These are phyloP conservation scores for Scedosporium apiospermum DNA, from an alignment of 2,329 filamentous ascomycete species.

Conservation along the genomic window DNA sequence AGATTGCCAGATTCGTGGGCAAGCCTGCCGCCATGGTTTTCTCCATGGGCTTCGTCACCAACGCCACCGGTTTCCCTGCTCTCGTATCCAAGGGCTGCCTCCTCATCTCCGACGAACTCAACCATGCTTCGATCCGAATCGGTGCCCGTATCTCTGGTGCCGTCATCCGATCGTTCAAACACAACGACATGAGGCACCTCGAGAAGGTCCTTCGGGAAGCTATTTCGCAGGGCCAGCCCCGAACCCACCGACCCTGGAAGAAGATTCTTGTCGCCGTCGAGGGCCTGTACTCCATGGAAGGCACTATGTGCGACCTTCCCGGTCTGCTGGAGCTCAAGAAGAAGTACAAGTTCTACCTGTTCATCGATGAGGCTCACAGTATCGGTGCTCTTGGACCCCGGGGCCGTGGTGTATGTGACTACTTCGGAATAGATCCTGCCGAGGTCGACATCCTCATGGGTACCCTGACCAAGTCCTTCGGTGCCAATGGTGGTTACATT, in stretches of 20 bases:
- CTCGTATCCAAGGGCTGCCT: constrained; percentile 87
- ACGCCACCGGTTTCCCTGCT: constrained; percentile 84
- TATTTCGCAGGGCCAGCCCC: constrained; percentile 92
- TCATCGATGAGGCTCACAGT: constrained; percentile 94
- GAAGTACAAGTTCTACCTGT: constrained; percentile 95
- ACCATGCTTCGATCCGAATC: constrained; percentile 95
- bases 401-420: constrained; percentile 92
- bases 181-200: constrained; percentile 88
- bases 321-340: constrained; percentile 78
- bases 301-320: constrained; percentile 96
- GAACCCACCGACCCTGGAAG: constrained; percentile 98
- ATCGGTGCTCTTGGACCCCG: constrained; percentile 83
- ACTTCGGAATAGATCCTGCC: constrained; percentile 80
- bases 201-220: constrained; percentile 81
- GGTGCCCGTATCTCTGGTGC: constrained; percentile 89
- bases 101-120: constrained; percentile 93
- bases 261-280: constrained; percentile 97
- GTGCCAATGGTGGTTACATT: constrained; percentile 93
- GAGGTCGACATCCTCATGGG: constrained; percentile 97
- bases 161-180: constrained; percentile 92
- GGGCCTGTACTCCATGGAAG: constrained; percentile 98
- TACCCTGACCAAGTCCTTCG: constrained; percentile 95
- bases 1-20: constrained; percentile 85
- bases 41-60: constrained; percentile 98
- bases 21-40: constrained; percentile 95